Evolutionary conservation across 768 basidiomycete species (phyloP), one percentile per base, ranked within the genome.

Genomic region (Boletus reticulatus): DNA sequence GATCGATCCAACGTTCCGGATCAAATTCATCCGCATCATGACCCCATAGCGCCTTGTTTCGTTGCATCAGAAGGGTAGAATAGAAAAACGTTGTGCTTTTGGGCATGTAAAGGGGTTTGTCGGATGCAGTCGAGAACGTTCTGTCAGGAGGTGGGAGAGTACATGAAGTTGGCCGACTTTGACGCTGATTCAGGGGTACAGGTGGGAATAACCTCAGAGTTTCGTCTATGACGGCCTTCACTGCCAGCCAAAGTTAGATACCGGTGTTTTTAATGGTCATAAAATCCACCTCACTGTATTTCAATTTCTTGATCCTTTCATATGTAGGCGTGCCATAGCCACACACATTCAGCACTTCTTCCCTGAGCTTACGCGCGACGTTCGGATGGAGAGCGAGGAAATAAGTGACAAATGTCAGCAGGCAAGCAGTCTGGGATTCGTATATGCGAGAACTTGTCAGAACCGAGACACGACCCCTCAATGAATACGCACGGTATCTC

Each of bases 161-260:
- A 60, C 80, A 81, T 14, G 81, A 67, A 4, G 70, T 62, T 1
- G 73, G 62, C 43, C 85, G 79, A 39, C 75, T 78, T 71, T 87
- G 84, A 32, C 88, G 80, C 39, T 83, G 73, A 62, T 90, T 91
- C 41, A 89, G 71, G 8, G 89, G 89, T 0, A 92, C 87, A 8
- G 90, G 88, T 4, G 89, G 89, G 72, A 86, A 93, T 2, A 93
- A 72, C 17, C 90, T 79, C 22, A 93, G 76, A 0, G 85, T 85
- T 64, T 93, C 91, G 57, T 92, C 88, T 41, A 92, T 81, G 37
- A 91, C 87, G 12, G 88, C 88, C 55, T 84, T 81, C 76, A 89
- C 87, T 83, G 46, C 55, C 52, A 17, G 24, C 10, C 39, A 50
- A 36, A n/a, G 50, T 60, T 8, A 65, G 56, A 46, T 13, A 31